Evolutionary conservation across 192 early-diverging fungal species (phyloP).

Genomic region (Coemansia sp.): DNA sequence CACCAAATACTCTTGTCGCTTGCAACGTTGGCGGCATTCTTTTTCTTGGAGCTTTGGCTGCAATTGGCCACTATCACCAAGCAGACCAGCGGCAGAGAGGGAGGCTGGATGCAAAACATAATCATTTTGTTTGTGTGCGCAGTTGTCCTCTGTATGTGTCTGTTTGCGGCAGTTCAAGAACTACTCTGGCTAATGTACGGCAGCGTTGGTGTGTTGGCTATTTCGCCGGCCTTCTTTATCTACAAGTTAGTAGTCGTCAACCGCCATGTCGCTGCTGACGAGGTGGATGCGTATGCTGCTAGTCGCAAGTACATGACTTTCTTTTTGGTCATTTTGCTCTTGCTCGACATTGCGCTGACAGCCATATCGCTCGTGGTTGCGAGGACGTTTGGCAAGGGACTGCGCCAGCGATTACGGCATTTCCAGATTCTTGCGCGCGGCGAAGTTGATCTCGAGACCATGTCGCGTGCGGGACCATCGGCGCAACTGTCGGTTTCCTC

Average conservation of each 20-base stretch:
- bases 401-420: constrained; percentile 30
- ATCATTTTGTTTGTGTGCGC: constrained; percentile 13
- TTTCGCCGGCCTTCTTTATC: constrained; percentile 36
- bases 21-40: constrained; percentile 29
- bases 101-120: constrained; percentile 25
- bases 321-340: constrained; percentile 27
- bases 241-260: constrained; percentile 44
- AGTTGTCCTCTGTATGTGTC: constrained; percentile 23
- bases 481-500: not conserved
- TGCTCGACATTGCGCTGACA: constrained; percentile 21
- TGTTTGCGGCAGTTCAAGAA: constrained; percentile 40
- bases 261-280: not conserved
- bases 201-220: constrained; percentile 17
- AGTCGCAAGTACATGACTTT: constrained; percentile 27
- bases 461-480: constrained; percentile 3
- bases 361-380: constrained; percentile 17
- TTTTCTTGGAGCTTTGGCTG: constrained; percentile 51
- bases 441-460: constrained; percentile 30
- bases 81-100: constrained; percentile 13
- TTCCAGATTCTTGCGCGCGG: constrained; percentile 37
- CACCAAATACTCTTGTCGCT: constrained; percentile 45
- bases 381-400: constrained; percentile 32
- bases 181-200: constrained; percentile 41
- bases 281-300: constrained; percentile 7
- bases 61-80: constrained; percentile 61